These are phyloP conservation scores for Rhizophlyctis rosea DNA, from an alignment of 192 early-diverging fungal species.

Conservation along the genomic window DNA sequence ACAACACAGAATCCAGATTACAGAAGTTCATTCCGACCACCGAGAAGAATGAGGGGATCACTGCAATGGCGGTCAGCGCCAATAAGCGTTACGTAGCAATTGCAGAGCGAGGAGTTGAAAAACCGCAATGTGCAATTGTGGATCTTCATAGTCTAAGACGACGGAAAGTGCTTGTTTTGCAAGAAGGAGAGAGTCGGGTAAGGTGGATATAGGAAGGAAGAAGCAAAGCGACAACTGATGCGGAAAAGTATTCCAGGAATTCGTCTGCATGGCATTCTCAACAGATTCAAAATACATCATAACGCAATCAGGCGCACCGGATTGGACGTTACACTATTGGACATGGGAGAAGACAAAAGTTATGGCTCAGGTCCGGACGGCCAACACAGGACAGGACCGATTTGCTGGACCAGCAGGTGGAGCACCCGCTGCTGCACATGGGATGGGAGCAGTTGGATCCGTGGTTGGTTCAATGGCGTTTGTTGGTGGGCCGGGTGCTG, in stretches of 20 bases:
- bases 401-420: not conserved
- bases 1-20: conserved; percentile 51
- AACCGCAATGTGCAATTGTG: conserved; percentile 43
- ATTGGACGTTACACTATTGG: conserved; percentile 62
- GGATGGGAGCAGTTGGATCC: not conserved
- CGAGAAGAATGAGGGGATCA: conserved; percentile 53
- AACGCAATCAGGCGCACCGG: conserved; percentile 51
- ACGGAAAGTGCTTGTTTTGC: conserved; percentile 40
- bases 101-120: conserved; percentile 50
- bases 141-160: conserved; percentile 53
- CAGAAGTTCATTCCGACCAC: conserved; percentile 58
- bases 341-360: conserved; percentile 58
- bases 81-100: conserved; percentile 57
- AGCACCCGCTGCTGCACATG: not conserved
- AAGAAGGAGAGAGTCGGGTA: conserved; percentile 52
- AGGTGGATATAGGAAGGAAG: not conserved
- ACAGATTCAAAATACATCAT: conserved; percentile 55
- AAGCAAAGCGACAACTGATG: not conserved
- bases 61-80: conserved; percentile 41
- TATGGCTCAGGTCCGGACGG: conserved; percentile 44
- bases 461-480: not conserved
- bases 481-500: conserved; percentile 6
- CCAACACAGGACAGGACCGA: conserved; percentile 3
- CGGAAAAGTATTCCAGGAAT: conserved; percentile 38
- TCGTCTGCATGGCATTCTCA: conserved; percentile 56